Evolutionary conservation across 345 rosid genomes (phyloP).

Genomic region (Gossypium mustelinum): DNA sequence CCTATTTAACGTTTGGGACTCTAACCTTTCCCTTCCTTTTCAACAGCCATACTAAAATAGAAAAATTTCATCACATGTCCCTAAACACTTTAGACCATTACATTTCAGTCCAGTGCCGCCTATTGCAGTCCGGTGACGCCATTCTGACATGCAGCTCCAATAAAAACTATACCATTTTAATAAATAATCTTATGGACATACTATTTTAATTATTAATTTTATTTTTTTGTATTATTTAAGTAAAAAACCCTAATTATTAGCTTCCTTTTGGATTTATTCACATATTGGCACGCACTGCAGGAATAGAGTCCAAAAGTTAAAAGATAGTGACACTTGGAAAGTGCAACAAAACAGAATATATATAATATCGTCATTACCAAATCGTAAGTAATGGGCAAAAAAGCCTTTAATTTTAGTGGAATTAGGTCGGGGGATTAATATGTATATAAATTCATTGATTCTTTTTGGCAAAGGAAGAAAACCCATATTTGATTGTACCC

Average conservation of each 20-base stretch:
- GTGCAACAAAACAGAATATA: background rate
- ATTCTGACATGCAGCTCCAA: too few species aligned
- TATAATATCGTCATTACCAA: background rate
- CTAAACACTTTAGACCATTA: too few species aligned
- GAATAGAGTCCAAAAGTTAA: background rate
- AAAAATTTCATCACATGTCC: too few species aligned
- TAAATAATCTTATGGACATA: too few species aligned
- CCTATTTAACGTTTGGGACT: too few species aligned
- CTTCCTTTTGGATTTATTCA: background rate
- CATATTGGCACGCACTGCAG: background rate
- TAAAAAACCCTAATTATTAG: background rate
- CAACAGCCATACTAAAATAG: too few species aligned
- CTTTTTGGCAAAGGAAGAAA: background rate
- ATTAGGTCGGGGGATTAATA: background rate
- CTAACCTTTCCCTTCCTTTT: too few species aligned
- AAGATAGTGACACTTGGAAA: background rate
- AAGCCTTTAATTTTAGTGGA: background rate
- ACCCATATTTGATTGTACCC: background rate
- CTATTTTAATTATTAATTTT: too few species aligned
- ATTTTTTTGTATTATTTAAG: too few species aligned
- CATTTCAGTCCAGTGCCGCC: too few species aligned
- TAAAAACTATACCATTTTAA: too few species aligned
- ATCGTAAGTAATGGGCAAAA: background rate
- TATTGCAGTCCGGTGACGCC: too few species aligned
- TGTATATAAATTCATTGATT: background rate